phyloP scores from a whole-genome alignment of 192 early-diverging fungal genomes.

The Entomortierella lignicola region DNA sequence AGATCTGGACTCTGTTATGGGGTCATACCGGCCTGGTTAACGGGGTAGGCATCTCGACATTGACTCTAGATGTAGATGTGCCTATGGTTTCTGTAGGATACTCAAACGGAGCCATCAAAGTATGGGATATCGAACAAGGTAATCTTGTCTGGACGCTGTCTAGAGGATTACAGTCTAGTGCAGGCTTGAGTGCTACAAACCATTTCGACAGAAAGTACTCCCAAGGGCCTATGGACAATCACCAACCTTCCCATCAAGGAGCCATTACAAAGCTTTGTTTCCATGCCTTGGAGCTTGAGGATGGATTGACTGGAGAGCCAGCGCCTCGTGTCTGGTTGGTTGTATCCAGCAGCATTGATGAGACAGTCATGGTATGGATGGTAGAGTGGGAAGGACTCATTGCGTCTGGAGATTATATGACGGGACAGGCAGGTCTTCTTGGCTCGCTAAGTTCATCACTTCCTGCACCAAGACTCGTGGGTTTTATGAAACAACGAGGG shows the following conservation, averaged over 20 bases:
- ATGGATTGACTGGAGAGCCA: constrained; percentile 45
- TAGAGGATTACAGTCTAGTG: constrained; percentile 1
- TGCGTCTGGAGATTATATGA: not conserved
- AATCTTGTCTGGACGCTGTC: constrained; percentile 44
- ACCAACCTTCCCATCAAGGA: constrained; percentile 45
- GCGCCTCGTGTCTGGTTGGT: constrained; percentile 48
- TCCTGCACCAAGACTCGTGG: constrained; percentile 45
- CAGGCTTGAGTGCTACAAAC: not conserved
- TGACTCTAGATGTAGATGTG: constrained; percentile 29
- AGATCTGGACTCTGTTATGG: constrained; percentile 24
- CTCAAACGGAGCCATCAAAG: constrained; percentile 39
- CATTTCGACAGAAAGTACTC: constrained; percentile 11
- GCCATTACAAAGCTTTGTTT: constrained; percentile 40
- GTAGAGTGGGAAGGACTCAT: constrained; percentile 51
- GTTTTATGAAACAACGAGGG: constrained; percentile 43
- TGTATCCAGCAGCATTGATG: constrained; percentile 37
- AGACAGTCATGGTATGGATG: constrained; percentile 53
- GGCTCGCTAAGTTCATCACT: constrained; percentile 34
- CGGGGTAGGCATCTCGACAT: constrained; percentile 13
- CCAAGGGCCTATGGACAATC: constrained; percentile 10
- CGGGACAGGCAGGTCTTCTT: not conserved
- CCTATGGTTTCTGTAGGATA: constrained; percentile 46
- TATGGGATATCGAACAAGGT: constrained; percentile 48
- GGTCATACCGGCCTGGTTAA: constrained; percentile 8
- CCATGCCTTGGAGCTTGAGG: constrained; percentile 46